Evolutionary conservation across 805 yeast species (phyloP).

Genomic region (Blastobotrys attinorum): DNA sequence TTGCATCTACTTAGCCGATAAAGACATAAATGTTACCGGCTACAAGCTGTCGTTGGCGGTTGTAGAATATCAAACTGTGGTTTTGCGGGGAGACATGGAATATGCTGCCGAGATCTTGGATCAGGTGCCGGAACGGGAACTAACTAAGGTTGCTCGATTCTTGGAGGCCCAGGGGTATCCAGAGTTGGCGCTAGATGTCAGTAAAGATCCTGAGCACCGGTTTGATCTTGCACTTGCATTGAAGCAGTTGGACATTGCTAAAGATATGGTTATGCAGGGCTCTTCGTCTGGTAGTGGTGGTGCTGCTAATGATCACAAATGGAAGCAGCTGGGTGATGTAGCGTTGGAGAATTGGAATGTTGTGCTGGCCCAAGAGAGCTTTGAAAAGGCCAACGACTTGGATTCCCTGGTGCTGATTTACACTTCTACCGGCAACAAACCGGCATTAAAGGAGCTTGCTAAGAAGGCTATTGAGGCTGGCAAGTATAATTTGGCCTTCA

Average conservation of each 20-base stretch:
- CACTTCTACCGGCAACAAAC: conserved; percentile 68
- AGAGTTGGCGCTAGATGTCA: conserved; percentile 72
- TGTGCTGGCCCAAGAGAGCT: conserved; percentile 71
- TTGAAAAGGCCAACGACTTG: conserved; percentile 68
- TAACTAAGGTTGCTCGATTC: conserved; percentile 78
- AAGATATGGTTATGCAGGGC: conserved; percentile 29
- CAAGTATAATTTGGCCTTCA: conserved; percentile 83
- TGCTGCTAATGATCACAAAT: conserved; percentile 50
- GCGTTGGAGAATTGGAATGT: conserved; percentile 74
- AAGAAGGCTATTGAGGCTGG: conserved; percentile 62
- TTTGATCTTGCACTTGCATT: conserved; percentile 82
- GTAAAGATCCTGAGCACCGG: conserved; percentile 84
- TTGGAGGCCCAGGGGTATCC: conserved; percentile 86
- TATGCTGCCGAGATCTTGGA: conserved; percentile 59
- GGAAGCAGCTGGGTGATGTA: conserved; percentile 88
- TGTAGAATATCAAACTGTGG: conserved; percentile 91
- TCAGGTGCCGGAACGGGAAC: conserved; percentile 52
- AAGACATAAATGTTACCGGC: conserved; percentile 73
- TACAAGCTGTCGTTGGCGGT: conserved; percentile 79
- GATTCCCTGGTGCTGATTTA: conserved; percentile 75
- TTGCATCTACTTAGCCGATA: conserved; percentile 84
- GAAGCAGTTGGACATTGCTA: conserved; percentile 64
- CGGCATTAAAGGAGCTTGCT: conserved; percentile 56
- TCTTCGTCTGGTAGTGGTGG: conserved; percentile 45
- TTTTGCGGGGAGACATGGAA: conserved; percentile 88